Conservation (phyloP, 1,284 basidiomycete species). For the Sphagnurus paluster region DNA sequence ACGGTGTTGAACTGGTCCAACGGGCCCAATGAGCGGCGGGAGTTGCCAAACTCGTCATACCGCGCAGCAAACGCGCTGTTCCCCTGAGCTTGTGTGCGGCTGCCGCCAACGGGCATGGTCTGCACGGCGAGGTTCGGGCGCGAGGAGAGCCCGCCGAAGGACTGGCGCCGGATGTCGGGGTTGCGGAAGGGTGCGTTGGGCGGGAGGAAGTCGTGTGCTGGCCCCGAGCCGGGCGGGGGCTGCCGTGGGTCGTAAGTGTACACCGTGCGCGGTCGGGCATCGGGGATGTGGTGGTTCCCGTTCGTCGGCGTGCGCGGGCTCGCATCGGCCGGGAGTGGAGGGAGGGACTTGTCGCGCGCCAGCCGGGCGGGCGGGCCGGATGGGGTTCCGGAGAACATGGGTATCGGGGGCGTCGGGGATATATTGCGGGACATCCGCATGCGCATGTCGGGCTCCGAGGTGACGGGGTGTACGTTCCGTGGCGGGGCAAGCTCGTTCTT, state of each 20-base stretch:
- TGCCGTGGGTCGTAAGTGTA: slow-evolving; percentile 59
- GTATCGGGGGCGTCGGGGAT: slow-evolving; percentile 26
- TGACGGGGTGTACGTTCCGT: slow-evolving; percentile 48
- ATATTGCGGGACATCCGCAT: slow-evolving; percentile 39
- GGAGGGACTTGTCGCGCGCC: slow-evolving; percentile 71
- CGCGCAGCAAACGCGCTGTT: slow-evolving; percentile 33
- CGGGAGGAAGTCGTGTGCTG: slow-evolving; percentile 51
- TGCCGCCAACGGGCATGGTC: slow-evolving; percentile 43
- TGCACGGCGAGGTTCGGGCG: slow-evolving; percentile 51
- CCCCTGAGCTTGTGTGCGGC: slow-evolving; percentile 25
- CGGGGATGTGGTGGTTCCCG: slow-evolving; percentile 32
- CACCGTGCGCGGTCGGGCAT: slow-evolving; percentile 62
- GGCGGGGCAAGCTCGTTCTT: slow-evolving; percentile 29
- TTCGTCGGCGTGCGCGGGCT: slow-evolving; percentile 37
- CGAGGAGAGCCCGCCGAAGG: slow-evolving; percentile 66
- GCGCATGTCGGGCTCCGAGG: slow-evolving; percentile 62
- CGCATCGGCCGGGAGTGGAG: slow-evolving; percentile 67
- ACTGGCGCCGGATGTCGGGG: slow-evolving; percentile 64
- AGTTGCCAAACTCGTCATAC: slow-evolving; percentile 69
- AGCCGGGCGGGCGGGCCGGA: slow-evolving; percentile 32
- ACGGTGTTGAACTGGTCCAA: slow-evolving; percentile 48
- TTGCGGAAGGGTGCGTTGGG: slow-evolving; percentile 65
- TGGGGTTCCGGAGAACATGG: slow-evolving; percentile 31
- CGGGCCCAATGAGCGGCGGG: slow-evolving; percentile 58
- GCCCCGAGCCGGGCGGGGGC: slow-evolving; percentile 39